phyloP scores from a whole-genome alignment of 257 asterid genomes.

The Scutellaria minor region DNA sequence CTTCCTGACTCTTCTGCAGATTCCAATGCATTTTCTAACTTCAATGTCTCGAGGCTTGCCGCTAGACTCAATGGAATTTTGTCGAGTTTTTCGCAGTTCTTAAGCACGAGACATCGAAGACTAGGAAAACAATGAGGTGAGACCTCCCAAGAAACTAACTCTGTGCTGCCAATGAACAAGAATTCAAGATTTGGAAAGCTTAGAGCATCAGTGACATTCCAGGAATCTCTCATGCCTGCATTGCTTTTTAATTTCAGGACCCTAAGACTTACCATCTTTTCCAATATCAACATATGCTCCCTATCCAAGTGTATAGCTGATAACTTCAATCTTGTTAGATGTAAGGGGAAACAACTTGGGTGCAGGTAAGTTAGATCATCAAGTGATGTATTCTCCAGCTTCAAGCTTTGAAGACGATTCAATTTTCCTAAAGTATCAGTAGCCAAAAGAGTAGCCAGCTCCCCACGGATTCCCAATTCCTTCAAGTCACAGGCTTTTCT shows the following conservation, averaged over 20 bases:
- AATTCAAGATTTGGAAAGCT: conserved; percentile 36
- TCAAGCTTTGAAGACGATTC: conserved; percentile 32
- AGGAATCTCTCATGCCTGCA: conserved; percentile 38
- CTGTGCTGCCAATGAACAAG: conserved; percentile 36
- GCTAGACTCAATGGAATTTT: conserved; percentile 32
- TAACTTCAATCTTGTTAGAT: conserved; percentile 39
- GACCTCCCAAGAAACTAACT: conserved; percentile 41
- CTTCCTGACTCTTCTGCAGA: no score
- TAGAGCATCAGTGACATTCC: conserved; percentile 1
- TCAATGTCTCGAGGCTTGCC: no score
- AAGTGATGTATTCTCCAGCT: not conserved
- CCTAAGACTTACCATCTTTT: conserved; percentile 32
- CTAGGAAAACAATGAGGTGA: conserved; percentile 35
- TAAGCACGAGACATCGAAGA: conserved; percentile 37
- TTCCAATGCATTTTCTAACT: no score
- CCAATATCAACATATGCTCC: conserved; percentile 41
- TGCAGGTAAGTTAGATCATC: not conserved
- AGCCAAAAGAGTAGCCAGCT: not conserved
- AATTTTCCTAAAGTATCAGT: not conserved
- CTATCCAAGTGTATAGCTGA: conserved; percentile 38
- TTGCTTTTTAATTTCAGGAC: conserved; percentile 48
- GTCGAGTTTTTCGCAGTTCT: conserved; percentile 33
- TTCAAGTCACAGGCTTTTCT: not conserved
- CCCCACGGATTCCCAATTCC: conserved; percentile 22
- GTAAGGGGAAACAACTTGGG: conserved; percentile 33